Evolutionary conservation across 768 basidiomycete species (phyloP), one percentile per base, ranked within the genome.

Genomic region (Sistotremastrum niveocremeum): DNA sequence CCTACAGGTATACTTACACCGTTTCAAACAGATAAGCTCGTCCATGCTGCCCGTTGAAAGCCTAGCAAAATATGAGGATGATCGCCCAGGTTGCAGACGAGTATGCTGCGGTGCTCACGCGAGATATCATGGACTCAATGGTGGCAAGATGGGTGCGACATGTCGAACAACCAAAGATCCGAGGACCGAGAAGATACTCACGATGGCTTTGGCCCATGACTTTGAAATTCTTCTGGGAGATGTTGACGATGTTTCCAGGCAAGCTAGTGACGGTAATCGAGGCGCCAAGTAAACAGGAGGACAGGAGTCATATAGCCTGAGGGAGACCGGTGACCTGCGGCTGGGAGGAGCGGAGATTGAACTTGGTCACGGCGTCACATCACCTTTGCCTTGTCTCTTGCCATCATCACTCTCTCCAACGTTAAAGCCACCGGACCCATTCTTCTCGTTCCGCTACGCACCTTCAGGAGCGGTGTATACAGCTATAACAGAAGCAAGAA

Each of bases 21-120:
- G 73, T 77, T 44, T 93, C 87, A 57, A 98, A 93, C 51, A 98
- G 77, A 62, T 93, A 91, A 11, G 94, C 94, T 47, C 87, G 73
- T 11, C 94, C 94, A 62, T 95, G 90, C 64, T 95, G 90, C 30
- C 94, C 94, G 52, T 88, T 91, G 72, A 98, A 98, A 39, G 87
- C 86, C 94, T 98, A 62, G 38, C 45, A 50, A 42, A 42, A 45
- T 30, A 20, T 34, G 33, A 47, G 12, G 31, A 42, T 34, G 20
- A 29, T 31, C 6, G 7, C n/a, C 32, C 29, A 30, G 41, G 9
- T 28, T 9, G 6, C 9, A 35, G 11, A 46, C 30, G 28, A 33
- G 39, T 37, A 33, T 12, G 39, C 31, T 29, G 39, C 46, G 39
- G 34, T 7, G 67, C 79, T 54, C 54, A 88, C 89, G 61, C 87